Evolutionary conservation across 2,329 filamentous ascomycete species (phyloP).

Genomic region (Ascochyta viciae-villosae): DNA sequence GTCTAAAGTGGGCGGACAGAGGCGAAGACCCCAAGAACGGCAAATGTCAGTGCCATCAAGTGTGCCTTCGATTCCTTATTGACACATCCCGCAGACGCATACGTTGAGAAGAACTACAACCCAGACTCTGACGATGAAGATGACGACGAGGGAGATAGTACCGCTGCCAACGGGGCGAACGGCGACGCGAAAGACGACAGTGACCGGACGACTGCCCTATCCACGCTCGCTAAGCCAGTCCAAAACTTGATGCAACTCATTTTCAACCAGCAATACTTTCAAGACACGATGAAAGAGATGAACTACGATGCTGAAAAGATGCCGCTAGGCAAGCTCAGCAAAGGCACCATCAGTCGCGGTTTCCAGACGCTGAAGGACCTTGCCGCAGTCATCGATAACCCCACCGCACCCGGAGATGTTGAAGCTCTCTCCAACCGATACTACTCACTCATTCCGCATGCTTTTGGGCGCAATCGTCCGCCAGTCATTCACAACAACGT

Average conservation of each 20-base stretch:
- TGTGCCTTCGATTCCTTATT: not conserved
- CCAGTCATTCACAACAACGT: conserved; percentile 67
- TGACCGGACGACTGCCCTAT: conserved; percentile 44
- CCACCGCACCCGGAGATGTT: conserved; percentile 59
- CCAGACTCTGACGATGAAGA: conserved; percentile 62
- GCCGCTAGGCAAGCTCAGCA: conserved; percentile 84
- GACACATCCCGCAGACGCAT: conserved; percentile 62
- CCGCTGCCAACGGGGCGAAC: conserved; percentile 45
- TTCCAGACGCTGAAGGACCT: conserved; percentile 81
- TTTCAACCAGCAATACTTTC: conserved; percentile 79
- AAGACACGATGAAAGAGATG: conserved; percentile 68
- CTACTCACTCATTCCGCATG: conserved; percentile 83
- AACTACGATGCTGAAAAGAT: conserved; percentile 80
- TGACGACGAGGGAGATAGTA: conserved; percentile 49
- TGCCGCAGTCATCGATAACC: conserved; percentile 68
- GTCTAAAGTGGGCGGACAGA: conserved; percentile 59
- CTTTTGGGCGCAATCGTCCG: conserved; percentile 75
- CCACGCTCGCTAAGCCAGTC: conserved; percentile 65
- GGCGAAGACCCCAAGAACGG: conserved; percentile 62
- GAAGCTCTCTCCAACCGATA: conserved; percentile 77
- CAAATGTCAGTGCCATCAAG: conserved; percentile 56
- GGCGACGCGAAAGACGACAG: conserved; percentile 39
- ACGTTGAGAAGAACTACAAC: conserved; percentile 79
- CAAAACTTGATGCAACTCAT: conserved; percentile 80
- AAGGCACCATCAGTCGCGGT: conserved; percentile 75